A percentile compares a stretch with the other conserved stretches of the same genome.
phyloP scores from a whole-genome alignment of 148 eudicot genomes.

The Amaranthus hypochondriacus region DNA sequence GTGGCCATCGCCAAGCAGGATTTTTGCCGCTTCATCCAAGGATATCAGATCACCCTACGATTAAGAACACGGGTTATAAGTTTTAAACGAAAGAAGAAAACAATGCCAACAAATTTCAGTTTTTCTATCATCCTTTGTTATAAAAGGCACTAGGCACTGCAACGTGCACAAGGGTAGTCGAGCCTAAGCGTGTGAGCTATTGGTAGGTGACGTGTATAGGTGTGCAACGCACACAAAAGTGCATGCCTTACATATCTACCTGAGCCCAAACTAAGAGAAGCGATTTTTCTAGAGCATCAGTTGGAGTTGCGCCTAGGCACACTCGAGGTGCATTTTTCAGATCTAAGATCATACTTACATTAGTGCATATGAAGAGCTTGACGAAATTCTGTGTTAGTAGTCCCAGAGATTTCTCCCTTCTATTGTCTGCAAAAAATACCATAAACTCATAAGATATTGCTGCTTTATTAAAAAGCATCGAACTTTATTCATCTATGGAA shows the following conservation, averaged over 20 bases:
- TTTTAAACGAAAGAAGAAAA: background rate
- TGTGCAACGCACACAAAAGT: no score
- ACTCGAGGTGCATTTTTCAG: no score
- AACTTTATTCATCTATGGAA: background rate
- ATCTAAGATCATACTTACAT: slow-evolving; percentile 37
- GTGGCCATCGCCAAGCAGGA: slow-evolving; percentile 78
- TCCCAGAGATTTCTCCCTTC: slow-evolving; percentile 89
- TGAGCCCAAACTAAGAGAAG: no score
- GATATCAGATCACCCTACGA: slow-evolving; percentile 71
- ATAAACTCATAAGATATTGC: background rate
- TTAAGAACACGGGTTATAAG: background rate
- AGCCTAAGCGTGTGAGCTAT: no score
- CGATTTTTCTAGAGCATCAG: no score
- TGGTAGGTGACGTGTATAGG: no score
- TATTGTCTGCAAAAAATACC: slow-evolving; percentile 47
- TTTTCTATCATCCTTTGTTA: no score
- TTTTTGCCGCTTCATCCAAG: slow-evolving; percentile 86
- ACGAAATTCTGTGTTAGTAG: slow-evolving; percentile 90
- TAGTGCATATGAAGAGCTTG: slow-evolving; percentile 83
- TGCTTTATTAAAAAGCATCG: background rate
- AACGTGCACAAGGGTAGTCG: no score
- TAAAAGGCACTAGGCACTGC: no score
- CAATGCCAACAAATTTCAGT: background rate
- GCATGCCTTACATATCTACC: no score
- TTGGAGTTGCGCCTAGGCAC: no score